Evolutionary conservation across 768 basidiomycete genomes (phyloP).

Genomic region (Erythrobasidium yunnanense): DNA sequence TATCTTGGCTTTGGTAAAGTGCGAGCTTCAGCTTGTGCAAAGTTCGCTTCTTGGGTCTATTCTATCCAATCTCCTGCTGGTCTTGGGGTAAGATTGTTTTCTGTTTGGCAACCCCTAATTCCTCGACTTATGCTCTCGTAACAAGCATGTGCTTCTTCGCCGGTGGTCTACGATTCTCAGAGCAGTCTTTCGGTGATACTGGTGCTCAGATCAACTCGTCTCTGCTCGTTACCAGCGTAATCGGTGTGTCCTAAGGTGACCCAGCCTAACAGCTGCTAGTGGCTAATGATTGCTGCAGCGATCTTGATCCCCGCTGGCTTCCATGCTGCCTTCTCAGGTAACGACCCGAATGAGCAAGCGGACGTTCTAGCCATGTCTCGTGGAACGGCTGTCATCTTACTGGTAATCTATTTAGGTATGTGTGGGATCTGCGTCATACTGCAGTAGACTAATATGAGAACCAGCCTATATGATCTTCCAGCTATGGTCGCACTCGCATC

Average conservation of each 20-base stretch:
- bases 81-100: too few species aligned
- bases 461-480: conserved; percentile 73
- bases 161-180: conserved; percentile 17
- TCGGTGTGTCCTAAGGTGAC: background rate
- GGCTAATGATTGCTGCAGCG: conserved; percentile 3
- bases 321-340: conserved; percentile 19
- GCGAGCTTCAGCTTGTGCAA: conserved; percentile 73
- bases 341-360: background rate
- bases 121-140: too few species aligned
- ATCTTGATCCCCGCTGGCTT: conserved; percentile 27
- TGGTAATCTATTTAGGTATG: conserved; percentile 65
- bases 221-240: conserved; percentile 26
- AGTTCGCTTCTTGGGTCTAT: conserved; percentile 71
- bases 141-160: conserved; percentile 54
- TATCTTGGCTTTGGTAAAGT: conserved; percentile 72
- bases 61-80: conserved; percentile 62
- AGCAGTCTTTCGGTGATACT: conserved; percentile 24
- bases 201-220: conserved; percentile 29
- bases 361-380: conserved; percentile 33
- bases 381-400: conserved; percentile 53
- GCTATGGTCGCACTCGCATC: conserved; percentile 58
- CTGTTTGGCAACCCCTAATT: too few species aligned
- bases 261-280: background rate
- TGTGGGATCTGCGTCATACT: too few species aligned
- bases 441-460: too few species aligned